Percentiles rank a stretch among this genome's conserved stretches.
Conservation (phyloP, 495 filamentous ascomycete genomes). For the Penicillium atrosanguineum region DNA sequence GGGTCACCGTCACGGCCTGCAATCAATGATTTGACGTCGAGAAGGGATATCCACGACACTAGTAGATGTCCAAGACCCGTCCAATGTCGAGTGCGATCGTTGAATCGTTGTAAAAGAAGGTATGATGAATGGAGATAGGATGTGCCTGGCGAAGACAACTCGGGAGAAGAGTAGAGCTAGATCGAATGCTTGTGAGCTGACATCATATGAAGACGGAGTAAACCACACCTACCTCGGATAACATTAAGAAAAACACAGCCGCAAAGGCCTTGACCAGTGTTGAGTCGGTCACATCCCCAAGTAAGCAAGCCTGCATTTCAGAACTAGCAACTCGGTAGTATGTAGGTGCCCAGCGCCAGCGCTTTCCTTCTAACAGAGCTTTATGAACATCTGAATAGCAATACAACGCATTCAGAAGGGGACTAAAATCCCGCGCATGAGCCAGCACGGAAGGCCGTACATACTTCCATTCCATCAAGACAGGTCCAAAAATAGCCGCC, state of each 20-base stretch:
- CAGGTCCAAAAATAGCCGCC: conserved; percentile 36
- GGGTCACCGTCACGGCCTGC: conserved; percentile 42
- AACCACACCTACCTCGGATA: conserved; percentile 33
- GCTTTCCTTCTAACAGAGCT: conserved; percentile 28
- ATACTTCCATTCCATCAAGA: conserved; percentile 38
- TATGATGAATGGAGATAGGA: conserved; percentile 38
- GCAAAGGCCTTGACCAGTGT: conserved; percentile 29
- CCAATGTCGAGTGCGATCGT: conserved; percentile 28
- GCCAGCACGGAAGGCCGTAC: conserved; percentile 26
- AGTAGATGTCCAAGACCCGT: conserved; percentile 29
- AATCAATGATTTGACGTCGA: conserved; percentile 42
- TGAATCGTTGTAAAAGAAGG: conserved; percentile 35
- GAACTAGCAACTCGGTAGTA: conserved; percentile 35
- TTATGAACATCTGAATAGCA: conserved; percentile 39
- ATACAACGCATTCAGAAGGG: conserved; percentile 33
- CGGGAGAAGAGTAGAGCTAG: conserved; percentile 31
- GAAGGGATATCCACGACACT: conserved; percentile 37
- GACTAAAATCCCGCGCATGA: conserved; percentile 24
- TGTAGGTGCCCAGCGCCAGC: conserved; percentile 30
- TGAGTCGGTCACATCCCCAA: conserved; percentile 27
- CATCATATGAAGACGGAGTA: not conserved
- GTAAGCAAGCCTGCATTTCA: conserved; percentile 32
- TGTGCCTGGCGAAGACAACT: conserved; percentile 28
- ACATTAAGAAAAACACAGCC: conserved; percentile 37
- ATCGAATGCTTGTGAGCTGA: not conserved